Base-by-base conservation (phyloP, 108 stramenopile species). In the Cyclotella baltica region DNA sequence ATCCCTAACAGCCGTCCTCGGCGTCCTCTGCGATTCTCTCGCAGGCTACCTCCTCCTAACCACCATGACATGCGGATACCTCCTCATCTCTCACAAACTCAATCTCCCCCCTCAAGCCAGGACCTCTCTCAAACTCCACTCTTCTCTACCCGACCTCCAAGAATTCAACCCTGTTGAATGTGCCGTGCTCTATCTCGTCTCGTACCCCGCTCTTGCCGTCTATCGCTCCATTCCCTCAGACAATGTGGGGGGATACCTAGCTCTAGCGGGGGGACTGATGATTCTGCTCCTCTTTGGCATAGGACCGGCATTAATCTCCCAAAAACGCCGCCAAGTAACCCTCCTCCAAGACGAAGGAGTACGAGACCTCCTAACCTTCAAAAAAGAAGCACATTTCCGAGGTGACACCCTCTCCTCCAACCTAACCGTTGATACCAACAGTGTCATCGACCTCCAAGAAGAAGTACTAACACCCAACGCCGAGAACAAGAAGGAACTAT, bases 211-310 rank as follows among this genome's bases (percentile, higher is more conserved):
- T 57, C 20, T 58, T 27, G 71, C 57, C 27, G 59, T 35, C 0
- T 72, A 72, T 20, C 71, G 71, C 18, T 31, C 71, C 30, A 61
- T 33, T 30, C 51, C 68, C 34, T 47, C 50, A 16, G 71, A 40
- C n/a, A 58, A 55, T 47, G 15, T 10, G 35, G 27, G 11, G 13
- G 71, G 71, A 28, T 61, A 36, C 57, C 9, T 23, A 19, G 25
- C 58, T 19, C 59, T 72, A 33, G 29, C 56, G 31, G 56, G 30
- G 19, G 57, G 22, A 10, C 34, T 72, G 58, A 43, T 43, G 18
- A 37, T n/a, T 27, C 20, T 53, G 1, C 27, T 58, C 22, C 6
- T 61, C 27, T 16, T 6, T 13, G 57, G 40, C 13, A 43, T 43
- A 11, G 40, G 40, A 13, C 40, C 40, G 40, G 40, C 40, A 11